These are phyloP conservation scores for Cercospora sojina DNA, from an alignment of 2,329 filamentous ascomycete genomes.

Conservation along the genomic window DNA sequence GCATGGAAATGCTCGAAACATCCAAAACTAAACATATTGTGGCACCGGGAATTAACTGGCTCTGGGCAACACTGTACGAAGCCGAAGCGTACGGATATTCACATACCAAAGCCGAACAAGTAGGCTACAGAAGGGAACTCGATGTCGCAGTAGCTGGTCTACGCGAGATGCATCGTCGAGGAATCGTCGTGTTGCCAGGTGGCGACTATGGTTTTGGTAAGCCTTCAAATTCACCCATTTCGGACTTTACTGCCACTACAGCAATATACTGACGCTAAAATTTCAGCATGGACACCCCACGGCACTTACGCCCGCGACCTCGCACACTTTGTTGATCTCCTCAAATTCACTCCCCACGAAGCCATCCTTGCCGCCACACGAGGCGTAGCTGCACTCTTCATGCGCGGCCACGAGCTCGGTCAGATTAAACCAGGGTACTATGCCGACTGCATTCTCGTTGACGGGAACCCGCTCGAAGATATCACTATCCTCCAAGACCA, in stretches of 20 bases:
- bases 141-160: constrained; percentile 43
- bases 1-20: constrained; percentile 44
- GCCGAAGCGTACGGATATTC: constrained; percentile 46
- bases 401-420: constrained; percentile 49
- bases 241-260: too few relatives aligned
- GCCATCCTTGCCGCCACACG: constrained; percentile 51
- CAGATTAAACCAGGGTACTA: constrained; percentile 51
- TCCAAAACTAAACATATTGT: constrained; percentile 45
- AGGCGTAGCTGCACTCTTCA: constrained; percentile 51
- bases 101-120: constrained; percentile 45
- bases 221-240: too few relatives aligned
- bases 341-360: constrained; percentile 49
- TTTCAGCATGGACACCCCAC: constrained; percentile 47
- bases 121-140: constrained; percentile 47
- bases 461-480: constrained; percentile 54
- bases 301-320: constrained; percentile 49
- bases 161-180: constrained; percentile 48
- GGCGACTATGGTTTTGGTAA: constrained; percentile 48
- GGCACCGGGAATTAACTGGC: constrained; percentile 48
- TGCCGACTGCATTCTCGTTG: constrained; percentile 49
- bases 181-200: constrained; percentile 49
- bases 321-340: constrained; percentile 47
- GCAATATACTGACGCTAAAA: background rate
- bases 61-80: constrained; percentile 43
- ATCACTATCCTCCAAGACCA: constrained; percentile 50